These are phyloP conservation scores for Pyrenophora tritici-repentis DNA, from an alignment of 2,329 filamentous ascomycete species.

Conservation along the genomic window DNA sequence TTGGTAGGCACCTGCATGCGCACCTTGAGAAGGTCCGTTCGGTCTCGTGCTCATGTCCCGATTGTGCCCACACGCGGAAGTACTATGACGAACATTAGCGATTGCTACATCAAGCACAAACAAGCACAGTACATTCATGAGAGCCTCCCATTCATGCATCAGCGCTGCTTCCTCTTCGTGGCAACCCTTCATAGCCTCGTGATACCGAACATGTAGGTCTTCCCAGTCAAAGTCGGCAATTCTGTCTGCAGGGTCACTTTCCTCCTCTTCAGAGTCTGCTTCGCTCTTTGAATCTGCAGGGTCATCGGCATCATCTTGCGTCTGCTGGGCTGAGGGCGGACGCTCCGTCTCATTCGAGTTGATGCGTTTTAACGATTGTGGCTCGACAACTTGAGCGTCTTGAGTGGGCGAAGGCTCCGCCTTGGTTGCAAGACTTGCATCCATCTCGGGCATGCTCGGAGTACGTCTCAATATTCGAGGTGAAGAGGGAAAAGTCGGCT, in stretches of 20 bases:
- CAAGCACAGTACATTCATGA: conserved; percentile 41
- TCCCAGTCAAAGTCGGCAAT: conserved; percentile 74
- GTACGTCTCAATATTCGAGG: conserved; percentile 13
- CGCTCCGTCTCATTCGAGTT: conserved; percentile 34
- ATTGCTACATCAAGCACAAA: not conserved
- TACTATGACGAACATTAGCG: conserved; percentile 60
- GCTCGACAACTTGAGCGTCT: conserved; percentile 7
- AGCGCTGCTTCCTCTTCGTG: conserved; percentile 68
- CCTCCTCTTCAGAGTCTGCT: conserved; percentile 21
- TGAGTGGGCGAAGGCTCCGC: conserved; percentile 19
- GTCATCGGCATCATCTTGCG: conserved; percentile 15
- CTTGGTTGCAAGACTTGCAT: conserved; percentile 7
- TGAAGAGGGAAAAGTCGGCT: conserved; percentile 22
- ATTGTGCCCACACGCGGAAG: conserved; percentile 78
- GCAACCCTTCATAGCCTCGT: conserved; percentile 66
- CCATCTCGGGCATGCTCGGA: conserved; percentile 21
- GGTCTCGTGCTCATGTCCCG: conserved; percentile 73
- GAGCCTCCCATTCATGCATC: conserved; percentile 66
- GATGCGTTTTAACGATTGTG: conserved; percentile 13
- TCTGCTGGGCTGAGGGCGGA: conserved; percentile 33
- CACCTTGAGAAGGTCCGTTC: conserved; percentile 78
- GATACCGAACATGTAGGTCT: conserved; percentile 72
- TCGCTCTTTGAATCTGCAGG: conserved; percentile 12
- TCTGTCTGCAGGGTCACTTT: conserved; percentile 32
- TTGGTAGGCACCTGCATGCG: not conserved